phyloP scores from a whole-genome alignment of 108 stramenopile species.

The Chaetoceros muelleri region DNA sequence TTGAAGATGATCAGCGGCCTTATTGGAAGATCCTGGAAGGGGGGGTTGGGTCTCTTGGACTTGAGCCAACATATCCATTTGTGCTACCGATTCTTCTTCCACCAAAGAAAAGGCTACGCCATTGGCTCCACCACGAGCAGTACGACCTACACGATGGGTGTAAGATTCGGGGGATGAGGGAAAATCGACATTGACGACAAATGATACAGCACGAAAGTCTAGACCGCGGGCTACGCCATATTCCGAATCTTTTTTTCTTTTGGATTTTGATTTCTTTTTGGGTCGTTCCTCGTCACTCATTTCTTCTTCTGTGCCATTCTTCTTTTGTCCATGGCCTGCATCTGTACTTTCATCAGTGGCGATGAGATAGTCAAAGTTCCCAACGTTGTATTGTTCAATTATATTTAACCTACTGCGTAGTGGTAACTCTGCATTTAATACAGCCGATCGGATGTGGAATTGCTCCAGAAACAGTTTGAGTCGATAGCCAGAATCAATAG shows the following conservation, averaged over 20 bases:
- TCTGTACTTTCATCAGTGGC: constrained; percentile 89
- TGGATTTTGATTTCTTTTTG: constrained; percentile 28
- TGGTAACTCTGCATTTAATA: constrained; percentile 94
- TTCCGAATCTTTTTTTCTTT: constrained; percentile 50
- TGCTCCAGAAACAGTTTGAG: constrained; percentile 97
- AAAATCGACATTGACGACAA: constrained; percentile 96
- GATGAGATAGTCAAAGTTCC: constrained; percentile 98
- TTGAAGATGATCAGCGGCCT: constrained; percentile 33
- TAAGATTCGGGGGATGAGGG: constrained; percentile 83
- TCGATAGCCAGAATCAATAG: constrained; percentile 84
- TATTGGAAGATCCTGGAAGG: constrained; percentile 20
- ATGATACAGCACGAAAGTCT: constrained; percentile 92
- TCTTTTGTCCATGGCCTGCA: constrained; percentile 20
- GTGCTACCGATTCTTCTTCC: constrained; percentile 29
- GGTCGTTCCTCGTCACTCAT: constrained; percentile 7
- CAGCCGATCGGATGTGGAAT: constrained; percentile 92
- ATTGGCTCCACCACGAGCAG: constrained; percentile 90
- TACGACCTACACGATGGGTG: constrained; percentile 96
- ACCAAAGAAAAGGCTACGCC: constrained; percentile 92
- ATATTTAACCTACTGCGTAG: constrained; percentile 89
- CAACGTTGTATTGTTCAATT: constrained; percentile 94
- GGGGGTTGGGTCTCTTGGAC: constrained; percentile 82
- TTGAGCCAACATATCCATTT: constrained; percentile 36
- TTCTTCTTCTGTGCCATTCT: constrained; percentile 14
- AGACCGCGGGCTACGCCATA: constrained; percentile 93